Conservation (phyloP, 805 yeast species). For the Teunomyces pallodes region DNA sequence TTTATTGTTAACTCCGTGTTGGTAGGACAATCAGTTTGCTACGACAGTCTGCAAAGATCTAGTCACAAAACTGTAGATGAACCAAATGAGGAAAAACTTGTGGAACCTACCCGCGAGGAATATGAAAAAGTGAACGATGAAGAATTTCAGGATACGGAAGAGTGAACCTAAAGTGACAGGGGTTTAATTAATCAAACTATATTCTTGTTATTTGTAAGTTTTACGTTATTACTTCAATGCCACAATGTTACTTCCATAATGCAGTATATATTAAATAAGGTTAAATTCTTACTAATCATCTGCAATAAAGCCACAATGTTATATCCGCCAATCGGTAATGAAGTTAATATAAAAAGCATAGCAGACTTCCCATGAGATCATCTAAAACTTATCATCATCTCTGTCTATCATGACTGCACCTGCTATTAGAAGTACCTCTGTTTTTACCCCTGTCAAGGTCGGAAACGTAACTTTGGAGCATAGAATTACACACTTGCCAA, state of each 20-base stretch:
- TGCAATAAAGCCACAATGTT: too few species aligned
- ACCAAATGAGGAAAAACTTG: not conserved
- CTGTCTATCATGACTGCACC: not conserved
- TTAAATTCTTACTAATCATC: too few species aligned
- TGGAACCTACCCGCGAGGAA: not conserved
- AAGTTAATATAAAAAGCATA: too few species aligned
- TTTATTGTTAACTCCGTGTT: constrained; percentile 33
- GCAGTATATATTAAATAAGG: too few species aligned
- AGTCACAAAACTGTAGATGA: not conserved
- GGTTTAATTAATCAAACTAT: too few species aligned
- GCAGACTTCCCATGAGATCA: too few species aligned
- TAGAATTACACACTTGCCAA: constrained; percentile 51
- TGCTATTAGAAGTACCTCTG: constrained; percentile 26
- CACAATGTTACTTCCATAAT: too few species aligned
- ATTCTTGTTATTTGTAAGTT: too few species aligned
- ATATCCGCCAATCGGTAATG: too few species aligned
- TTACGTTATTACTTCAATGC: too few species aligned
- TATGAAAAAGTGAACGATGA: not conserved
- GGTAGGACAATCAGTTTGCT: constrained; percentile 31
- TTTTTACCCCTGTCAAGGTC: constrained; percentile 46
- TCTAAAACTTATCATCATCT: too few species aligned
- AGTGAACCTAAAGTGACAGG: too few species aligned
- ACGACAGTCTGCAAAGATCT: not conserved
- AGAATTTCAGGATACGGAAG: not conserved
- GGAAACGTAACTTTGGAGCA: constrained; percentile 37